Base-by-base conservation (phyloP, 768 basidiomycete genomes). In the Collybiopsis confluens region DNA sequence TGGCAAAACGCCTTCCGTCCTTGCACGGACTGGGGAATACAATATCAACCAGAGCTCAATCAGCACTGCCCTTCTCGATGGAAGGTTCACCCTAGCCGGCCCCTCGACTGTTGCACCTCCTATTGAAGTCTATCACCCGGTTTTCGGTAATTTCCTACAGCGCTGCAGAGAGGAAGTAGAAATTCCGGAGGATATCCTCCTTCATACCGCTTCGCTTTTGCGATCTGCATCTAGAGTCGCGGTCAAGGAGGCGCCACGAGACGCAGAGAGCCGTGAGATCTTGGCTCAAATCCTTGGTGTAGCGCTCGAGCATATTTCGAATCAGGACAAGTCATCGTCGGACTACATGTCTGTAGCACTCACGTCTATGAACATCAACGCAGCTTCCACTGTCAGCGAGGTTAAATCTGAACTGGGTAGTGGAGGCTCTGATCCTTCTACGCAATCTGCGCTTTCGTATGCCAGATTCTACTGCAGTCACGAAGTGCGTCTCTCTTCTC, bases 371-470 rank as follows among this genome's bases (percentile, higher is more conserved):
- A 20, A 26, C 4, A 13, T 42, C 11, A 2, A 7, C 4, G 10
- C 8, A 3, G 45, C 45, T 35, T 35, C 57, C 16, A 2, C 58
- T 0, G 4, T 66, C 16, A 9, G 0, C 1, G 52, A 63, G 33
- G 58, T 60, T 28, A 59, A 18, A 52, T 54, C 41, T 41, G 56
- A 63, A 48, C n/a, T 62, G 27, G 60, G 60, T 1, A 35, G 26
- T 18, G 63, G 52, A 33, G 47, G 54, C 7, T 61, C 53, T 28
- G 66, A 67, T 24, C 67, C 62, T 1, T 64, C 64, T 11, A 23
- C 44, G 1, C 64, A 67, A 38, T 63, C 52, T 0, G 27, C 23
- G 16, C 60, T 67, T 36, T 68, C 59, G 1, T 69, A 56, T 49
- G 28, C 9, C 1, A 55, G 41, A 11, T 38, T 57, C 38, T 49